Evolutionary conservation across 2,329 filamentous ascomycete genomes (phyloP).

Genomic region (Aureobasidium zeae): DNA sequence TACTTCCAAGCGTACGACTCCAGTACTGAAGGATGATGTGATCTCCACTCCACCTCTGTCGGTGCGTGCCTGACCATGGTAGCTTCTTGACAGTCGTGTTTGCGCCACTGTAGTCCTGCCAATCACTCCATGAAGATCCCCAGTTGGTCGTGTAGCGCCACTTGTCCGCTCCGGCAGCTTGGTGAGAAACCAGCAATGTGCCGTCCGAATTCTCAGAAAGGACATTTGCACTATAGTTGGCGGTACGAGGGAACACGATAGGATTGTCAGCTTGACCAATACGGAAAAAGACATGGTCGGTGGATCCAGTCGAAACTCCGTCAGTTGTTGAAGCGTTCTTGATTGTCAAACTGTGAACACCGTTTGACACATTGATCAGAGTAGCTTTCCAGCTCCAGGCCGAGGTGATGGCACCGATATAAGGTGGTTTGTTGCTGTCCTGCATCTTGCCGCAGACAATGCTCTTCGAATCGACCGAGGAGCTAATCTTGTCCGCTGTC

Average conservation of each 20-base stretch:
- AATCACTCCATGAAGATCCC: conserved; percentile 50
- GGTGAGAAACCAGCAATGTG: conserved; percentile 45
- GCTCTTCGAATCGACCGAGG: conserved; percentile 37
- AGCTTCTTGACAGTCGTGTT: conserved; percentile 41
- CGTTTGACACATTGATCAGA: conserved; percentile 49
- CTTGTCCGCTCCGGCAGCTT: conserved; percentile 51
- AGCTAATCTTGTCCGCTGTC: conserved; percentile 38
- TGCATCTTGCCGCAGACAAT: conserved; percentile 38
- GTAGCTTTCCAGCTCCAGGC: conserved; percentile 46
- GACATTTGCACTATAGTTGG: conserved; percentile 50
- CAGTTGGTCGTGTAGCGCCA: conserved; percentile 56
- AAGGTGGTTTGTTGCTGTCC: conserved; percentile 29
- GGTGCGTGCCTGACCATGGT: conserved; percentile 48
- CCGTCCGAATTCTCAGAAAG: conserved; percentile 34
- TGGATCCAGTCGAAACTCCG: conserved; percentile 39
- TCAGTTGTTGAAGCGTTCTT: conserved; percentile 42
- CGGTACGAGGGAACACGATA: conserved; percentile 46
- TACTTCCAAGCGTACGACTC: conserved; percentile 50
- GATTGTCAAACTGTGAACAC: conserved; percentile 50
- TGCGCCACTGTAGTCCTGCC: conserved; percentile 47
- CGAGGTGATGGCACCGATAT: conserved; percentile 43
- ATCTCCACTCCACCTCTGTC: conserved; percentile 52
- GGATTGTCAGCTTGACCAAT: conserved; percentile 51
- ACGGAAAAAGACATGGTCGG: conserved; percentile 55
- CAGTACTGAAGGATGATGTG: conserved; percentile 57